Evolutionary conservation across 441 rosid species (phyloP).

Genomic region (Gossypium gossypioides): DNA sequence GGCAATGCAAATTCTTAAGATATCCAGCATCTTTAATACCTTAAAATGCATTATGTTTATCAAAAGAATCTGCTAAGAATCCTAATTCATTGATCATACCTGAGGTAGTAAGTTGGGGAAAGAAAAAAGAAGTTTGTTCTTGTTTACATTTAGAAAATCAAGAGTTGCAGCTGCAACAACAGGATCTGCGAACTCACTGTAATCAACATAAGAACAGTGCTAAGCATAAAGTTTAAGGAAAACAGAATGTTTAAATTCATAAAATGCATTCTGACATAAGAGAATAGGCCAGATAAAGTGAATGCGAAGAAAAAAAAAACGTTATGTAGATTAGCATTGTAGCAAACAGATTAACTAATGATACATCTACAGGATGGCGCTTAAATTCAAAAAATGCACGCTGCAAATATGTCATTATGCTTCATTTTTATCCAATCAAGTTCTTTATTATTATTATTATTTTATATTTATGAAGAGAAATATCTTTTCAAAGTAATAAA

Average conservation of each 20-base stretch:
- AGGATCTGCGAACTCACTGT: conserved; percentile 91
- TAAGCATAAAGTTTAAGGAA: conserved; percentile 7
- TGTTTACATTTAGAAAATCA: conserved; percentile 60
- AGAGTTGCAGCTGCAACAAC: conserved; percentile 87
- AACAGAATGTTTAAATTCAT: background rate
- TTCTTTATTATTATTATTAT: background rate
- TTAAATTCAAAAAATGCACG: background rate
- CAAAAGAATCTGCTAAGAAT: conserved; percentile 9
- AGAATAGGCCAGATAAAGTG: background rate
- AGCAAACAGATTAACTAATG: background rate
- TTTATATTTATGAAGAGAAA: too few relatives aligned
- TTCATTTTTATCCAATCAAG: background rate
- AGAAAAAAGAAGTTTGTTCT: conserved; percentile 51
- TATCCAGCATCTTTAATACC: background rate
- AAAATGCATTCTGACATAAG: background rate
- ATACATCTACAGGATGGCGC: background rate
- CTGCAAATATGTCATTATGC: background rate
- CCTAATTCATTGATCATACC: conserved; percentile 42
- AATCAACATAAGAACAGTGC: conserved; percentile 27
- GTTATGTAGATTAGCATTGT: background rate
- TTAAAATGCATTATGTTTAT: conserved; percentile 7
- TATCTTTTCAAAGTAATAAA: background rate
- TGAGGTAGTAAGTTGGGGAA: conserved; percentile 76
- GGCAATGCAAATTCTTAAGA: background rate
- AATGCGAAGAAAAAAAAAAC: background rate